phyloP scores from a whole-genome alignment of 2,329 filamentous ascomycete genomes.

The Colletotrichum sp. region DNA sequence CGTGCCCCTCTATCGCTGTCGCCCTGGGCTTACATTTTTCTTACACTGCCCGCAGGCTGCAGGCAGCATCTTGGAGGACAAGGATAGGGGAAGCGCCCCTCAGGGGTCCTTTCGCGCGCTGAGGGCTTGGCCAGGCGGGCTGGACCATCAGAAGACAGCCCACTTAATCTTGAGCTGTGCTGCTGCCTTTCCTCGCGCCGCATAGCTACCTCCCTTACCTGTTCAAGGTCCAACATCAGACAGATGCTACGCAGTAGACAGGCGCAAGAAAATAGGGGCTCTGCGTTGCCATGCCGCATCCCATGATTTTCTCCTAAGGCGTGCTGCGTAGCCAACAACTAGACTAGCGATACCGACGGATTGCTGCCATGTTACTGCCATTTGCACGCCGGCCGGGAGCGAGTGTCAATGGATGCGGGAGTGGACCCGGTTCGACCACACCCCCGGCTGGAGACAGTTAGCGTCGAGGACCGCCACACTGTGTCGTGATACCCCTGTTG shows the following conservation, averaged over 20 bases:
- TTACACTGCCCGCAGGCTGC: not conserved
- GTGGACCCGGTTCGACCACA: not conserved
- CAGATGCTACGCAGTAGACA: not conserved
- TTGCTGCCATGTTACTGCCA: not conserved
- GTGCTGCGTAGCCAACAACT: not conserved
- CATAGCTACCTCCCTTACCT: not conserved
- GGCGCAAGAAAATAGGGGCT: not conserved
- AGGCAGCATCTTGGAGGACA: not conserved
- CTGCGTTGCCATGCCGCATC: not conserved
- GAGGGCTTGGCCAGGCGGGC: not conserved
- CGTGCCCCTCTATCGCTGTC: not conserved
- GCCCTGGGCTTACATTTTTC: not conserved
- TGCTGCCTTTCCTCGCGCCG: not conserved
- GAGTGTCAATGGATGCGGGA: not conserved
- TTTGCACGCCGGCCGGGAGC: not conserved
- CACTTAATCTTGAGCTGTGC: not conserved
- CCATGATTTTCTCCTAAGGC: not conserved
- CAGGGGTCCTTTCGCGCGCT: not conserved
- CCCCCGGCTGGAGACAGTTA: slow-evolving; percentile 1
- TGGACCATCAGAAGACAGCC: not conserved
- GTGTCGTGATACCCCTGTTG: not conserved
- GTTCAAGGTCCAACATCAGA: not conserved
- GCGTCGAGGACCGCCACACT: not conserved
- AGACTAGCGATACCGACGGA: not conserved
- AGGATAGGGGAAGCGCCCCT: not conserved